These are phyloP conservation scores for Zygosaccharomyces kombuchaensis DNA, from an alignment of 805 yeast genomes.

Conservation along the genomic window DNA sequence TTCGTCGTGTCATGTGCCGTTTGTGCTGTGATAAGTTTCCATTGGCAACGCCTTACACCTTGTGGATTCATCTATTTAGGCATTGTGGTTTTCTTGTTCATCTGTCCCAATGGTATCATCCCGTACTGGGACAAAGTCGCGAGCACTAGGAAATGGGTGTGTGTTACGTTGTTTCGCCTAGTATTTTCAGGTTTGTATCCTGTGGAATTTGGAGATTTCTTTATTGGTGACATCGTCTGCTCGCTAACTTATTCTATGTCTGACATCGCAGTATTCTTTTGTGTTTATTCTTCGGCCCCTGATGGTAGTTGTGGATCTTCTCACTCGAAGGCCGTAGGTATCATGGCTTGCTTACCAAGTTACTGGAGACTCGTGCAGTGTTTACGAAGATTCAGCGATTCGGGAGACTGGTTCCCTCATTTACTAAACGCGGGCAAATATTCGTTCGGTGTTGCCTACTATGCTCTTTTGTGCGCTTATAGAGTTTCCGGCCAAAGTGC, in stretches of 20 bases:
- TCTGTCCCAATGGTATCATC: constrained; percentile 20
- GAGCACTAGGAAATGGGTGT: constrained; percentile 73
- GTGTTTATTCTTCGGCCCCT: constrained; percentile 62
- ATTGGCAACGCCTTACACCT: constrained; percentile 71
- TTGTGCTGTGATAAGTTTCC: constrained; percentile 72
- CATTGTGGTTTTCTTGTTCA: constrained; percentile 13
- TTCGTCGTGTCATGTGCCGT: constrained; percentile 54
- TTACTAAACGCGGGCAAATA: constrained; percentile 84
- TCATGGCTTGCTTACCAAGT: constrained; percentile 77
- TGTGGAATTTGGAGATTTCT: constrained; percentile 92
- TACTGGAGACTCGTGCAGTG: constrained; percentile 91
- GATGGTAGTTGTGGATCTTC: constrained; percentile 66
- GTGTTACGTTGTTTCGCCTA: constrained; percentile 66
- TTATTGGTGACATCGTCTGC: constrained; percentile 85
- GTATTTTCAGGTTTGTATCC: constrained; percentile 83
- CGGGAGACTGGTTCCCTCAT: constrained; percentile 96
- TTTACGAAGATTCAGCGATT: constrained; percentile 82
- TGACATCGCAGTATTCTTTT: constrained; percentile 78
- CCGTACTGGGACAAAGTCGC: constrained; percentile 37
- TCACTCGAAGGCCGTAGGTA: constrained; percentile 73
- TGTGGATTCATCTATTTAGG: constrained; percentile 60
- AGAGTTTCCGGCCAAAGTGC: constrained; percentile 40
- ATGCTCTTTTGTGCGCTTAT: constrained; percentile 70
- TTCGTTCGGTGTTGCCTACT: constrained; percentile 58
- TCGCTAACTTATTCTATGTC: constrained; percentile 86